Percentiles rank a stretch among this genome's conserved stretches.
Conservation (phyloP, 75 land plant genomes). For the Chamaecyparis obtusa region DNA sequence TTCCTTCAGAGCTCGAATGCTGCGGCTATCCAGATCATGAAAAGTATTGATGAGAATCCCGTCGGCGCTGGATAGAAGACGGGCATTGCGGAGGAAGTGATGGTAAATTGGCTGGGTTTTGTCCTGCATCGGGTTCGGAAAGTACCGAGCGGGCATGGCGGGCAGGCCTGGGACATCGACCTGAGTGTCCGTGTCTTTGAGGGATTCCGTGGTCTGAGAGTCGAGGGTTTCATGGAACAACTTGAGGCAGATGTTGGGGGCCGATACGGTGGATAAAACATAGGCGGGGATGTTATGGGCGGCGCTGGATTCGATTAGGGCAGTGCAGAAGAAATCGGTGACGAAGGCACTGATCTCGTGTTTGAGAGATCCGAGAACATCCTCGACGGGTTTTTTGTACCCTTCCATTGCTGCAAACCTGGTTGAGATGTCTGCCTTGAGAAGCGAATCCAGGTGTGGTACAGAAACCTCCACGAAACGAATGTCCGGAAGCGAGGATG, state of each 20-base stretch:
- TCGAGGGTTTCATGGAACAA: not conserved
- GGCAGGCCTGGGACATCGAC: slow-evolving; percentile 18
- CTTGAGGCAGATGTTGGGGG: not conserved
- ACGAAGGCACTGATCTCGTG: not conserved
- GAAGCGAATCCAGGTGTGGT: not conserved
- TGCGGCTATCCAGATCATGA: not conserved
- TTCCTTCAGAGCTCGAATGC: not conserved
- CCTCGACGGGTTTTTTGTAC: not conserved
- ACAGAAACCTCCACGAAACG: not conserved
- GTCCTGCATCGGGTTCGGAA: slow-evolving; percentile 3
- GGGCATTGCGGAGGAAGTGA: not conserved
- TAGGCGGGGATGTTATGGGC: not conserved
- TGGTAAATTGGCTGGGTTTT: not conserved
- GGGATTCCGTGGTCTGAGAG: no score
- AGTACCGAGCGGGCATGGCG: slow-evolving; percentile 14
- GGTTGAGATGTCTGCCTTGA: no score
- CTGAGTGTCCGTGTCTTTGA: no score
- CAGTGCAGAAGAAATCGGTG: not conserved
- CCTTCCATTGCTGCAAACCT: not conserved
- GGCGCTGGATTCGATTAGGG: not conserved
- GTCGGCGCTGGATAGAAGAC: not conserved
- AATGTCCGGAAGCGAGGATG: not conserved
- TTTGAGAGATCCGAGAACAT: not conserved
- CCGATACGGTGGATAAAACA: not conserved
- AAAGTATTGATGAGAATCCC: not conserved